Percentiles rank a stretch among this genome's conserved stretches.
Conservation (phyloP, 257 asterid genomes). For the Jacaranda mimosifolia region DNA sequence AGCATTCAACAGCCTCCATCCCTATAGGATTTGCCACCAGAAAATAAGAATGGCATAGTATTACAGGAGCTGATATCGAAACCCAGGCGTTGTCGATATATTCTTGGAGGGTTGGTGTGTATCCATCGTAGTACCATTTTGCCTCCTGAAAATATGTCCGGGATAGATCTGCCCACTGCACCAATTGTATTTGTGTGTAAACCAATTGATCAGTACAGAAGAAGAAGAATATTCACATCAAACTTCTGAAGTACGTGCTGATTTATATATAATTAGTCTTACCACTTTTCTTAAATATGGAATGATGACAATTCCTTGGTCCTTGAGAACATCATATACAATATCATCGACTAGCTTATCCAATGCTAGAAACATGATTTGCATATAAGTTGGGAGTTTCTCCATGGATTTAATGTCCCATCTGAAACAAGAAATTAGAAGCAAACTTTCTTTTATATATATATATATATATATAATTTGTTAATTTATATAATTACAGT, state of each 20-base stretch:
- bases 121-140: conserved; percentile 42
- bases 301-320: conserved; percentile 37
- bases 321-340: conserved; percentile 41
- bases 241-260: too few relatives aligned
- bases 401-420: conserved; percentile 41
- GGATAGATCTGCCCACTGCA: conserved; percentile 50
- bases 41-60: conserved; percentile 48
- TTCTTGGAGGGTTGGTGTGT: conserved; percentile 47
- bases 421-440: conserved; percentile 10
- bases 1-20: conserved; percentile 33
- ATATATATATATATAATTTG: too few relatives aligned
- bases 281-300: conserved; percentile 46
- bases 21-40: conserved; percentile 42
- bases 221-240: too few relatives aligned
- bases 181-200: not conserved
- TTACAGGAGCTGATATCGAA: conserved; percentile 45
- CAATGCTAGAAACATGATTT: conserved; percentile 43
- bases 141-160: conserved; percentile 45
- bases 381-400: conserved; percentile 50
- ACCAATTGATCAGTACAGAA: too few relatives aligned
- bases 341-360: conserved; percentile 39
- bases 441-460: too few relatives aligned
- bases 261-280: not conserved
- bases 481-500: too few relatives aligned
- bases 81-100: conserved; percentile 56